Base-by-base conservation (phyloP, 768 basidiomycete genomes). In the Termitomyces bulborhizus region DNA sequence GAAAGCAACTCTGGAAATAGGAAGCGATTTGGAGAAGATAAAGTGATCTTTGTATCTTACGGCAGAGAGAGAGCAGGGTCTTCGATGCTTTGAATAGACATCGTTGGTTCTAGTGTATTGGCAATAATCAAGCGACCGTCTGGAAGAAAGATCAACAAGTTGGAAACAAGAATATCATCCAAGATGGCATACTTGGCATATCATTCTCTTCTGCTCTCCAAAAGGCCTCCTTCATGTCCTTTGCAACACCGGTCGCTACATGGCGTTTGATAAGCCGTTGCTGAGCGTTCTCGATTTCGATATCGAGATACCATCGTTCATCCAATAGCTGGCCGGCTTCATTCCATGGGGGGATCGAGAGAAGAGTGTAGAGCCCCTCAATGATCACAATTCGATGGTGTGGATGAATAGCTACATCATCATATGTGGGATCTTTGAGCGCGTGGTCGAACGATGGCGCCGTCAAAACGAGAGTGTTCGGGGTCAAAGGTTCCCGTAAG, bases 391-490 rank as follows among this genome's bases (percentile, higher is more conserved):
- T 80, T 12, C 89, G 83, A 62, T 95, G 87, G 32, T 73, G 63
- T 0, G 86, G 81, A 26, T 72, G 62, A 27, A 98, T 78, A 3
- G 72, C 64, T 26, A 86, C 66, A 1, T 82, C 79, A 44, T 85
- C 75, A 3, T 81, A 79, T 0, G 73, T 73, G 0, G 93, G 94
- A 64, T 98, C 95, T 65, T 96, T 98, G 51, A 90, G 66, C 1
- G 90, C 81, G 67, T 97, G 95, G 51, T 85, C 83, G 67, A 97
- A 98, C 0, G 90, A 85, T 0, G 92, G 93, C 26, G 90, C 93
- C 11, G 77, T 79, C 61, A 86, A 68, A 27, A 70, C 59, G 26
- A 56, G 51, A 12, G 64, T 60, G 16, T 50, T 48, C 26, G 60
- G 55, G 16, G 57, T 62, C 58, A 65, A 39, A 26, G 72, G 73